Percentiles rank a stretch among this genome's conserved stretches.
Conservation (phyloP, 306 rosid species). For the Fragaria ananassa region DNA sequence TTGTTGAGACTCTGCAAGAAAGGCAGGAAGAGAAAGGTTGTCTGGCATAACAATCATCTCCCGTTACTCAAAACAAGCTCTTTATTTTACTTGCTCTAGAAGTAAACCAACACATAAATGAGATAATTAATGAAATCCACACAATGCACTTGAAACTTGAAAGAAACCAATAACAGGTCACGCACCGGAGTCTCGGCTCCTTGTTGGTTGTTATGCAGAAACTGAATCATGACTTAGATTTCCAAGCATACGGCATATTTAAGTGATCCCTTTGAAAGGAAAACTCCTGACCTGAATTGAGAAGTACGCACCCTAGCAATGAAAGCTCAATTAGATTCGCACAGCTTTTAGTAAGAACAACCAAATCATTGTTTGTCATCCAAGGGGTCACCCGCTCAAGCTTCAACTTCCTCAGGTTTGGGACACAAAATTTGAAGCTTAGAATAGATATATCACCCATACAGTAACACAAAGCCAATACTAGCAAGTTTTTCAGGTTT, state of each 20-base stretch:
- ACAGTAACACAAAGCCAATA: constrained; percentile 67
- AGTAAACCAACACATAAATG: background rate
- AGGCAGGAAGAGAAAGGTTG: constrained; percentile 6
- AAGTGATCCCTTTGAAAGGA: constrained; percentile 22
- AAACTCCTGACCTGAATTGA: constrained; percentile 61
- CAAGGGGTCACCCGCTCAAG: constrained; percentile 79
- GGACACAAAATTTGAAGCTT: constrained; percentile 53
- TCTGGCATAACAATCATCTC: constrained; percentile 10
- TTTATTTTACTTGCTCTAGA: background rate
- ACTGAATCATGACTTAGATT: background rate
- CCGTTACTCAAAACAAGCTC: background rate
- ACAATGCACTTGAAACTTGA: background rate
- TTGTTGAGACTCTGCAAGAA: constrained; percentile 60
- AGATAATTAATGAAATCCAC: background rate
- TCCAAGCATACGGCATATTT: constrained; percentile 14
- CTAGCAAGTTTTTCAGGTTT: constrained; percentile 56
- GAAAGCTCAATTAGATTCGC: constrained; percentile 67
- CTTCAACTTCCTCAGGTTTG: constrained; percentile 55
- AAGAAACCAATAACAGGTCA: constrained; percentile 9
- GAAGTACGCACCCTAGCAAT: constrained; percentile 60
- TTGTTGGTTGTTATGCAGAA: background rate
- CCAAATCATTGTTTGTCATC: constrained; percentile 69
- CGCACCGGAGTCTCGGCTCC: background rate
- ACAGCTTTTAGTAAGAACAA: constrained; percentile 54
- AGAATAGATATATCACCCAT: constrained; percentile 69